Percentiles rank a stretch among this genome's conserved stretches.
Conservation (phyloP, 805 yeast species). For the Ogataea naganishii region DNA sequence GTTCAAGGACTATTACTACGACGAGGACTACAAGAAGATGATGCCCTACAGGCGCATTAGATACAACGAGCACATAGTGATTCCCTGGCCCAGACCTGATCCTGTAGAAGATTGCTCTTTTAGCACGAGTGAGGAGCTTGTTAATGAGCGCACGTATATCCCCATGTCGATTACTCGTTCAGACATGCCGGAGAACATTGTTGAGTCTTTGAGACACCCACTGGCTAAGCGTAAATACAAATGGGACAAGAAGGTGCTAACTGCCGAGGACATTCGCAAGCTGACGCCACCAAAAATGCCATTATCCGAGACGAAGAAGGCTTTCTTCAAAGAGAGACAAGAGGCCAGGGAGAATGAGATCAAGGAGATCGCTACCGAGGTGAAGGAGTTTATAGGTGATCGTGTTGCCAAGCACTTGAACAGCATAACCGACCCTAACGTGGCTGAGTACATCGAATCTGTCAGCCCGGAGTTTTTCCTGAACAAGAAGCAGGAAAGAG, state of each 20-base stretch:
- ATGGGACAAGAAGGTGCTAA: constrained; percentile 45
- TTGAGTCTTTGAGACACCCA: constrained; percentile 68
- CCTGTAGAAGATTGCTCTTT: constrained; percentile 44
- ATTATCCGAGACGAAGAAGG: constrained; percentile 50
- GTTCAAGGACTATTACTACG: constrained; percentile 64
- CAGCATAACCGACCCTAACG: constrained; percentile 20
- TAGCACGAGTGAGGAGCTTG: constrained; percentile 48
- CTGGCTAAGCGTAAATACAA: constrained; percentile 49
- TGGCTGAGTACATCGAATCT: constrained; percentile 19
- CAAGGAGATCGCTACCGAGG: constrained; percentile 29
- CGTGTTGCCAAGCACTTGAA: constrained; percentile 28
- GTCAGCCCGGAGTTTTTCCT: constrained; percentile 15
- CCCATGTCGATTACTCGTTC: constrained; percentile 57
- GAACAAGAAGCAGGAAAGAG: constrained; percentile 11
- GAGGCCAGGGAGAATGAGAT: constrained; percentile 34
- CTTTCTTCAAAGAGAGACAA: constrained; percentile 47
- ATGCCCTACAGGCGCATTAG: constrained; percentile 73
- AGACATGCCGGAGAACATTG: constrained; percentile 62
- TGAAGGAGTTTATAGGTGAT: constrained; percentile 36
- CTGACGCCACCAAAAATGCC: constrained; percentile 76
- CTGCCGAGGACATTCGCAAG: constrained; percentile 52
- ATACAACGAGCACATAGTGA: constrained; percentile 56
- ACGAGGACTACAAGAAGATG: constrained; percentile 60
- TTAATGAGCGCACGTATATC: constrained; percentile 66
- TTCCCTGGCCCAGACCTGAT: constrained; percentile 87